phyloP scores from a whole-genome alignment of 2,329 filamentous ascomycete genomes.

The Xylariaceae sp. region DNA sequence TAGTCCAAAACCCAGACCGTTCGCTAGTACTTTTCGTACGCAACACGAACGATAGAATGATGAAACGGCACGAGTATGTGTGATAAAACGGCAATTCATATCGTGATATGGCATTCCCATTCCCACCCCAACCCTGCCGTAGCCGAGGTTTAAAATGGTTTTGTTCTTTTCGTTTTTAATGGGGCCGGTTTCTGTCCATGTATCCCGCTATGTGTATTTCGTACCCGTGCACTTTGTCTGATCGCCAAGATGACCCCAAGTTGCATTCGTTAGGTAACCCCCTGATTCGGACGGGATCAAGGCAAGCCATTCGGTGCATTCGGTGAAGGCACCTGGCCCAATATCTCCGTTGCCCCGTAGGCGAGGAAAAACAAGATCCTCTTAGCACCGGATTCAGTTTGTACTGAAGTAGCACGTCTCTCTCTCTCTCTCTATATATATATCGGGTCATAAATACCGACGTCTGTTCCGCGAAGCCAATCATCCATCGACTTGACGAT shows the following conservation, averaged over 20 bases:
- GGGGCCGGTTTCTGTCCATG: no score
- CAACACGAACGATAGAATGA: not conserved
- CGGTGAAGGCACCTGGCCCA: not conserved
- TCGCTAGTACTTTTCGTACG: not conserved
- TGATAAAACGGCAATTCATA: not conserved
- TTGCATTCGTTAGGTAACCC: not conserved
- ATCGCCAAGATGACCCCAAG: not conserved
- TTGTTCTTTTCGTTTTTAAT: no score
- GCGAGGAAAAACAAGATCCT: no score
- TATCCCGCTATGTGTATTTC: no score
- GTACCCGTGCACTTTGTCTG: not conserved
- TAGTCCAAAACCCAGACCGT: not conserved
- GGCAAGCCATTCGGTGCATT: not conserved
- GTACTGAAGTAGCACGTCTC: not conserved
- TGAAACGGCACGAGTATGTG: not conserved
- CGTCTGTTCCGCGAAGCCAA: conserved; percentile 5
- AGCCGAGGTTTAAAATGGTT: no score
- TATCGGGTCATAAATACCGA: not conserved
- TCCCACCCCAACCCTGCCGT: no score
- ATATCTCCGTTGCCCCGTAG: not conserved
- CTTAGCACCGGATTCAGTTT: no score
- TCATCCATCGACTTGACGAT: conserved; percentile 4
- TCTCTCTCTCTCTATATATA: not conserved
- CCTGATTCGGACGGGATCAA: no score
- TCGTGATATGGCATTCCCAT: no score